Conservation (phyloP, 345 rosid species). For the Acer saccharum region DNA sequence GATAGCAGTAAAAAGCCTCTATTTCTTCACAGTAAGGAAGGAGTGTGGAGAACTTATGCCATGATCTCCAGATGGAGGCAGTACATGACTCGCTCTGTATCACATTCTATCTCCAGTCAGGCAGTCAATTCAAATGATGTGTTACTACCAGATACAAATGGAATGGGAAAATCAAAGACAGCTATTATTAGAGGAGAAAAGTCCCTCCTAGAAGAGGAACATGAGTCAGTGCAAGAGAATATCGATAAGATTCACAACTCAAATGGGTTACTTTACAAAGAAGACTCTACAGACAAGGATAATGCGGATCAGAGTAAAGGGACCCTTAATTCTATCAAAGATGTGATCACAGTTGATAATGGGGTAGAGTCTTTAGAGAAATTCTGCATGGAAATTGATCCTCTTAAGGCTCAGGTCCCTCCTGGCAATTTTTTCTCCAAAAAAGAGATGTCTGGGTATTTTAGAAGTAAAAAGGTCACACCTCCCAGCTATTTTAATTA, state of each 20-base stretch:
- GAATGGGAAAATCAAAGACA: slow-evolving; percentile 22
- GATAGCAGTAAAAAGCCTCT: slow-evolving; percentile 77
- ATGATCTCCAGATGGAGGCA: slow-evolving; percentile 97
- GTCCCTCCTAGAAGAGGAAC: slow-evolving; percentile 36
- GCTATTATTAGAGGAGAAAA: slow-evolving; percentile 31
- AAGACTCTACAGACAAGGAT: slow-evolving; percentile 25
- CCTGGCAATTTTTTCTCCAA: slow-evolving; percentile 76
- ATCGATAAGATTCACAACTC: slow-evolving; percentile 30
- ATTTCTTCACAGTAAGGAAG: slow-evolving; percentile 94
- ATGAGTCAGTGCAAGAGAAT: slow-evolving; percentile 30
- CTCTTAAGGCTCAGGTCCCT: slow-evolving; percentile 86
- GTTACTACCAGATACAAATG: slow-evolving; percentile 21
- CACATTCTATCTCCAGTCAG: slow-evolving; percentile 28
- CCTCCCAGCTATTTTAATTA: slow-evolving; percentile 53
- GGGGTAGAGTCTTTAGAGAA: slow-evolving; percentile 33
- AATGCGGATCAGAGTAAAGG: slow-evolving; percentile 32
- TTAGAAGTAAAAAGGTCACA: slow-evolving; percentile 53
- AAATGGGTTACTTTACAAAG: slow-evolving; percentile 36
- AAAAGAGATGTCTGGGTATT: slow-evolving; percentile 77
- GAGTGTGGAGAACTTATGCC: slow-evolving; percentile 83
- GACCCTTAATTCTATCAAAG: slow-evolving; percentile 30
- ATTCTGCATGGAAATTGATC: slow-evolving; percentile 51
- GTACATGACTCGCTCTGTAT: slow-evolving; percentile 61
- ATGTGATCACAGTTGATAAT: slow-evolving; percentile 33
- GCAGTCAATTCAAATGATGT: slow-evolving; percentile 21